phyloP scores from a whole-genome alignment of 164 flowering plant species.

The Stephania japonica region DNA sequence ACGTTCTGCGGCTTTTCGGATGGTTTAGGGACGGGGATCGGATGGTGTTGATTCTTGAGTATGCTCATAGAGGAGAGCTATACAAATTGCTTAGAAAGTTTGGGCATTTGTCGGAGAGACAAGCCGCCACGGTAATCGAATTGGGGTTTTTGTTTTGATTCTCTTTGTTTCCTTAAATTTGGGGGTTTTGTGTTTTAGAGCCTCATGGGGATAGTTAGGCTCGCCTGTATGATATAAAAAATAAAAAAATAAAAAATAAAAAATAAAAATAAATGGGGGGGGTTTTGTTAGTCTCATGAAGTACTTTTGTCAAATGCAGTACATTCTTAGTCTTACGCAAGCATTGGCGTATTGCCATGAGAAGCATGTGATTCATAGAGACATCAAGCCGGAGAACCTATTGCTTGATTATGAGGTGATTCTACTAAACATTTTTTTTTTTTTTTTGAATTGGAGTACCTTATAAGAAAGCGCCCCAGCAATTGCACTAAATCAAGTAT shows the following conservation, averaged over 20 bases:
- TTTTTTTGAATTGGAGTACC: background rate
- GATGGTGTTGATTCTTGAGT: conserved; percentile 82
- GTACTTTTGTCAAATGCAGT: conserved; percentile 33
- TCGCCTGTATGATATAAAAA: too few species aligned
- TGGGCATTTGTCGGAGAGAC: conserved; percentile 50
- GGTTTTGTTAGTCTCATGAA: background rate
- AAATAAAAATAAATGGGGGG: too few species aligned
- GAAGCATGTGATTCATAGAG: conserved; percentile 93
- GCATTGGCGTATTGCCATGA: conserved; percentile 90
- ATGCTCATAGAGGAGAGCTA: conserved; percentile 82
- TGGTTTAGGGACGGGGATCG: conserved; percentile 85
- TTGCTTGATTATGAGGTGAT: conserved; percentile 86
- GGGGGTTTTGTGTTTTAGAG: too few species aligned
- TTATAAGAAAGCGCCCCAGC: background rate
- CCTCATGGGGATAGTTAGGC: too few species aligned
- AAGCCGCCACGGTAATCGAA: conserved; percentile 68
- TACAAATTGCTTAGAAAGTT: conserved; percentile 45
- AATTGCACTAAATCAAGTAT: too few species aligned
- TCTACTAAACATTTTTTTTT: background rate
- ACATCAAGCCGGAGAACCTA: conserved; percentile 95
- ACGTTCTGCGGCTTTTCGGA: conserved; percentile 72
- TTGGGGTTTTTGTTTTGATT: conserved; percentile 4
- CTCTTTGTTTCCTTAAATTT: background rate
- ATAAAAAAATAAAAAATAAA: too few species aligned
- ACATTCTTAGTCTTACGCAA: conserved; percentile 71